phyloP scores from a whole-genome alignment of 164 flowering plant genomes.

The Pachysandra terminalis region DNA sequence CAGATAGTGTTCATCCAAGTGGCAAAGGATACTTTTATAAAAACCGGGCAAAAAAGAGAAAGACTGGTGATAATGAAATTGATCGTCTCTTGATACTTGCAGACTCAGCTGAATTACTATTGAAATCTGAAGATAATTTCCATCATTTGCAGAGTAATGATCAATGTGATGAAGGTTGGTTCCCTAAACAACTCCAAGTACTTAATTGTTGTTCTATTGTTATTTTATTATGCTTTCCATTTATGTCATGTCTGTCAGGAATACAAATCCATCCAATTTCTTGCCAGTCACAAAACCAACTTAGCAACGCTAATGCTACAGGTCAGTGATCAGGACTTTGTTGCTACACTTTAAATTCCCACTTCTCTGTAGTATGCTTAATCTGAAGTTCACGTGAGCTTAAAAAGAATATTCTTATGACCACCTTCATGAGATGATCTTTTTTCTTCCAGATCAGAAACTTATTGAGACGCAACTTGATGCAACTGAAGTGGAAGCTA shows the following conservation, averaged over 20 bases:
- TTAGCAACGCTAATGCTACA: neutral
- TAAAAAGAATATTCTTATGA: neutral
- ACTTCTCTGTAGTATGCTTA: neutral
- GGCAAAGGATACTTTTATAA: slow-evolving; percentile 3
- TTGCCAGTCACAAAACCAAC: neutral
- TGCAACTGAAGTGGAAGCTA: neutral
- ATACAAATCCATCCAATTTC: neutral
- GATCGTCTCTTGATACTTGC: slow-evolving; percentile 15
- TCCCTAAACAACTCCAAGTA: neutral
- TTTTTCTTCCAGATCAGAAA: slow-evolving; percentile 8
- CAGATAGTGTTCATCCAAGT: neutral
- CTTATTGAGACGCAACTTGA: neutral
- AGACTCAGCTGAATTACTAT: slow-evolving; percentile 11
- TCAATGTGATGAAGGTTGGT: slow-evolving; percentile 4
- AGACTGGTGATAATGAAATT: slow-evolving; percentile 10
- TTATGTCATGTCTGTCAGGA: neutral
- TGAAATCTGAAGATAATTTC: slow-evolving; percentile 11
- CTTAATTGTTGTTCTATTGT: neutral
- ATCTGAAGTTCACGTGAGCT: neutral
- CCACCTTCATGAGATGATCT: neutral
- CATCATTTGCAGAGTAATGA: neutral
- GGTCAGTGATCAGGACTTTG: slow-evolving; percentile 6
- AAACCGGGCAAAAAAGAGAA: neutral
- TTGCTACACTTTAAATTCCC: neutral
- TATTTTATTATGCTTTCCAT: neutral